These are phyloP conservation scores for Trypanosoma scelopori DNA, from an alignment of 208 protist genomes.

Conservation along the genomic window DNA sequence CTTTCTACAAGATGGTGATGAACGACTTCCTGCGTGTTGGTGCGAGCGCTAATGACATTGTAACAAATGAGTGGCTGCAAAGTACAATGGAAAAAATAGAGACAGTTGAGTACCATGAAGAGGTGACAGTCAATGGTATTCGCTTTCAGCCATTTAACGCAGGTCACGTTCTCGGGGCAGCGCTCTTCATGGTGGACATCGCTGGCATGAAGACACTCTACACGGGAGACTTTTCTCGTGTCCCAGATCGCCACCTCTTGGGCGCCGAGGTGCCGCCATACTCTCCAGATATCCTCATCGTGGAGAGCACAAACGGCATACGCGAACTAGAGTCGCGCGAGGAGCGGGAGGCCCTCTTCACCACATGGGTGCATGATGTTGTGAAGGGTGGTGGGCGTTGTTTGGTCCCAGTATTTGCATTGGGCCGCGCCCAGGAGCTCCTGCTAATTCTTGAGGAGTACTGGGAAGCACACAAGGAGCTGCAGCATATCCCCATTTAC, in stretches of 20 bases:
- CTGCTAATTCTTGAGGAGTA: slow-evolving; percentile 99
- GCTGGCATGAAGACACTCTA: slow-evolving; percentile 97
- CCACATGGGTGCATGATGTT: slow-evolving; percentile 90
- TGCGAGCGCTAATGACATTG: slow-evolving; percentile 83
- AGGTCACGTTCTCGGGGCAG: slow-evolving; percentile 96
- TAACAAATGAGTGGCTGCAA: slow-evolving; percentile 94
- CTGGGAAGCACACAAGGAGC: slow-evolving; percentile 96
- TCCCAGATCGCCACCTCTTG: slow-evolving; percentile 98
- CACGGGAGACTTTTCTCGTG: slow-evolving; percentile 98
- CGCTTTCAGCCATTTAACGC: slow-evolving; percentile 98
- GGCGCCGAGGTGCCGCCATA: slow-evolving; percentile 95
- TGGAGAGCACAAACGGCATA: slow-evolving; percentile 98
- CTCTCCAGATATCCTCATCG: slow-evolving; percentile 97
- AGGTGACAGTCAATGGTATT: slow-evolving; percentile 95
- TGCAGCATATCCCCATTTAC: slow-evolving; percentile 98
- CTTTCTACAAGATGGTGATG: slow-evolving; percentile 97
- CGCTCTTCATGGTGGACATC: slow-evolving; percentile 99
- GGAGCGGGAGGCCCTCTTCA: slow-evolving; percentile 97
- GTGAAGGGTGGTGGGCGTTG: slow-evolving; percentile 94
- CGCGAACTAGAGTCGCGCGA: slow-evolving; percentile 93
- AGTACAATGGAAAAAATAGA: slow-evolving; percentile 95
- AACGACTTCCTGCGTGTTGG: slow-evolving; percentile 96
- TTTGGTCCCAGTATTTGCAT: slow-evolving; percentile 98
- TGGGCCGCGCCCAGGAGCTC: slow-evolving; percentile 98
- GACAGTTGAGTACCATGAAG: slow-evolving; percentile 97